Percentiles rank a stretch among this genome's conserved stretches.
These are phyloP conservation scores for Sedum album DNA, from an alignment of 164 flowering plant genomes.

Conservation along the genomic window DNA sequence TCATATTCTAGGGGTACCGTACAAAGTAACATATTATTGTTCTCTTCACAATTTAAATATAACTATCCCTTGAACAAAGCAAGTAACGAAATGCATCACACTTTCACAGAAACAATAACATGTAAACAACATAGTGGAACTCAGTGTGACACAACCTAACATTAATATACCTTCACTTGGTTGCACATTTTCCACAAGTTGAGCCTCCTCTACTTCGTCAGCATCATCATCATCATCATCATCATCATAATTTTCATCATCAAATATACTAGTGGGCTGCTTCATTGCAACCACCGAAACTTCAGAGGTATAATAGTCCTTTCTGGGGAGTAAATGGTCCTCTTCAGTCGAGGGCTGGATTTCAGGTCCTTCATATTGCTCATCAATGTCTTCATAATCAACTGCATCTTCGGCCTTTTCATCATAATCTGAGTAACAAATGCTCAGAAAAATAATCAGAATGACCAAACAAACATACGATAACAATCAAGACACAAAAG, in stretches of 20 bases:
- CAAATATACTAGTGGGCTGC: slow-evolving; percentile 49
- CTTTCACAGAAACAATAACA: background rate
- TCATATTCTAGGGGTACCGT: background rate
- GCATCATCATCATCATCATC: no score
- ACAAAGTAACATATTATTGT: background rate
- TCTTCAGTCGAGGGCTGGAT: slow-evolving; percentile 66
- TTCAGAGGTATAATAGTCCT: slow-evolving; percentile 48
- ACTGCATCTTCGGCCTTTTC: slow-evolving; percentile 94
- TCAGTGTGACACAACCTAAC: slow-evolving; percentile 27
- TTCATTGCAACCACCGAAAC: slow-evolving; percentile 36
- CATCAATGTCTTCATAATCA: slow-evolving; percentile 93
- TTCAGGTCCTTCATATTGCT: slow-evolving; percentile 97
- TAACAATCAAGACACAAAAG: background rate
- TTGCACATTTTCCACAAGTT: slow-evolving; percentile 22
- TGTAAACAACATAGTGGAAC: background rate
- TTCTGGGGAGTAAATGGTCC: slow-evolving; percentile 66
- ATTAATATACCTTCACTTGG: slow-evolving; percentile 20
- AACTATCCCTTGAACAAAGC: background rate
- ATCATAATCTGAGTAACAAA: slow-evolving; percentile 55
- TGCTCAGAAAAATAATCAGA: slow-evolving; percentile 2
- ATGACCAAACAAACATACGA: background rate
- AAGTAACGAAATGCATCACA: background rate
- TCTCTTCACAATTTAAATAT: background rate
- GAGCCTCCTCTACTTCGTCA: slow-evolving; percentile 45
- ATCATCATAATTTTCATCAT: slow-evolving; percentile 91